These are phyloP conservation scores for Raffaelea deltoideospora DNA, from an alignment of 2,329 filamentous ascomycete genomes.

Conservation along the genomic window DNA sequence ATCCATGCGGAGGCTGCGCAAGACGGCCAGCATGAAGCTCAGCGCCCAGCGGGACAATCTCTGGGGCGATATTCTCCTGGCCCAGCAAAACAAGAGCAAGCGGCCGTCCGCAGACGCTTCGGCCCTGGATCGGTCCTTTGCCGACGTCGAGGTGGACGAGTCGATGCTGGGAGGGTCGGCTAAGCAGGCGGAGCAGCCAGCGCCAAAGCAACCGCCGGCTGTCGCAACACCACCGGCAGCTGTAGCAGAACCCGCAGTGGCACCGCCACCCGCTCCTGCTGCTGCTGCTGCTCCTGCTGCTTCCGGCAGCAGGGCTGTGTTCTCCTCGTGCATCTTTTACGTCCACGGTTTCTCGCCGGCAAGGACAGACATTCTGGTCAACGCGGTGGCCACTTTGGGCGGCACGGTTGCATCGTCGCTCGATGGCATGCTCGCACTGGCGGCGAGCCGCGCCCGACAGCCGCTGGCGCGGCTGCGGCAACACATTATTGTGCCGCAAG, in stretches of 20 bases:
- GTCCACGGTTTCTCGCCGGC: constrained; percentile 42
- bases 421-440: constrained; percentile 21
- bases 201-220: background rate
- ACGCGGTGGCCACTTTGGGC: constrained; percentile 31
- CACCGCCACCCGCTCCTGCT: background rate
- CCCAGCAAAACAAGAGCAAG: no score
- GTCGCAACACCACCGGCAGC: background rate
- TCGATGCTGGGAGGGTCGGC: no score
- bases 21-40: constrained; percentile 74
- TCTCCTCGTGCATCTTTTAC: constrained; percentile 41
- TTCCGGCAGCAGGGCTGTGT: constrained; percentile 13
- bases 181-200: no score
- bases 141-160: no score
- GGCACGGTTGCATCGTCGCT: constrained; percentile 28
- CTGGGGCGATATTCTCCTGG: constrained; percentile 88
- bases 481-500: constrained; percentile 41
- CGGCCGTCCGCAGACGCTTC: no score
- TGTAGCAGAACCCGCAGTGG: background rate
- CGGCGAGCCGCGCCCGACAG: constrained; percentile 11
- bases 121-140: no score
- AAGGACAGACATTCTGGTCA: constrained; percentile 31
- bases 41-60: constrained; percentile 65
- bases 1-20: constrained; percentile 72
- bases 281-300: background rate
- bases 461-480: constrained; percentile 20